Evolutionary conservation across 768 basidiomycete species (phyloP).

Genomic region (Mycena rebaudengoi): DNA sequence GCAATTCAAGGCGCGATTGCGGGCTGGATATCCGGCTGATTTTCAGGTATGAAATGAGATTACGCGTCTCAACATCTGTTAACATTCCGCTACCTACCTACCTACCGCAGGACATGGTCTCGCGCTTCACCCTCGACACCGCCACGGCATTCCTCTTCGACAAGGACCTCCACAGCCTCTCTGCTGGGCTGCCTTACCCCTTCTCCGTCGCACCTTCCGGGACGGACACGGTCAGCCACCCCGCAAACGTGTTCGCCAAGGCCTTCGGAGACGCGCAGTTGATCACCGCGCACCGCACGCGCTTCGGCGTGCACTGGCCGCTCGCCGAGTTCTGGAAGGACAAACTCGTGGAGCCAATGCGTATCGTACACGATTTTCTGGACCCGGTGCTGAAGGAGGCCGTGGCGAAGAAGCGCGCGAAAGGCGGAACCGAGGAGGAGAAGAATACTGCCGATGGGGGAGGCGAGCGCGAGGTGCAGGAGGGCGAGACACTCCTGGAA

Average conservation of each 20-base stretch:
- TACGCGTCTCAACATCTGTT: neutral
- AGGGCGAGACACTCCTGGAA: constrained; percentile 55
- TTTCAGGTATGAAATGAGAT: constrained; percentile 55
- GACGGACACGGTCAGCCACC: constrained; percentile 36
- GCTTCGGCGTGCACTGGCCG: constrained; percentile 54
- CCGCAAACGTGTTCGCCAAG: constrained; percentile 52
- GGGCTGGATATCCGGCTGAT: constrained; percentile 59
- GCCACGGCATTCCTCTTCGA: constrained; percentile 71
- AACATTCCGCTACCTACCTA: neutral
- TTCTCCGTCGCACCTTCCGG: constrained; percentile 36
- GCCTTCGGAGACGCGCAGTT: constrained; percentile 59
- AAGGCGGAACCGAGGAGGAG: constrained; percentile 16
- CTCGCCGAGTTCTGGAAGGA: constrained; percentile 62
- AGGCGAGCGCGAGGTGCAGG: constrained; percentile 34
- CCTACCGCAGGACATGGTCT: constrained; percentile 46
- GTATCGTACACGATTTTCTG: constrained; percentile 56
- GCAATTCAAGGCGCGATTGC: constrained; percentile 51
- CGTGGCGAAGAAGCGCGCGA: constrained; percentile 45
- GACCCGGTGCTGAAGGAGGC: constrained; percentile 59
- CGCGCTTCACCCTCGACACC: constrained; percentile 68
- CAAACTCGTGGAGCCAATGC: constrained; percentile 49
- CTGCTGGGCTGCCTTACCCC: constrained; percentile 61
- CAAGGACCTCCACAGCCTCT: constrained; percentile 57
- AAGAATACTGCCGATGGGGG: constrained; percentile 37
- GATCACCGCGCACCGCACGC: constrained; percentile 43